phyloP scores from a whole-genome alignment of 2,329 filamentous ascomycete species.

The Magnaporthiopsis incrustans region DNA sequence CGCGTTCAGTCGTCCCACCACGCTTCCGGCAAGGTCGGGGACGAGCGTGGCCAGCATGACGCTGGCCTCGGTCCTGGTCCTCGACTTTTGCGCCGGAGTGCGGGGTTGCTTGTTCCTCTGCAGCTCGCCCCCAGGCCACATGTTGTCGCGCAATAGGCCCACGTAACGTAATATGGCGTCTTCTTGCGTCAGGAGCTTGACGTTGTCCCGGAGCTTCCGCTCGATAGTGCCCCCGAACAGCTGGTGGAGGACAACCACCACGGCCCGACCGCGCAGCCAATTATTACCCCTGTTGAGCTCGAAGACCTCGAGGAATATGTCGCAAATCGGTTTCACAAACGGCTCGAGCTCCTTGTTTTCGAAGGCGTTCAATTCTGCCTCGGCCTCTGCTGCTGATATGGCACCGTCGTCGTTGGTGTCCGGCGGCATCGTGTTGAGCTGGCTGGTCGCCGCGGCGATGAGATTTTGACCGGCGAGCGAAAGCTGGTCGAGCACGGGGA shows the following conservation, averaged over 20 bases:
- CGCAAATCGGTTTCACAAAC: slow-evolving; percentile 97
- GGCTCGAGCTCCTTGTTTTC: slow-evolving; percentile 84
- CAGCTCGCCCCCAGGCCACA: slow-evolving; percentile 68
- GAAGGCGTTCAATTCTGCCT: slow-evolving; percentile 89
- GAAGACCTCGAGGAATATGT: slow-evolving; percentile 93
- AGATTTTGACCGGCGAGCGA: slow-evolving; percentile 89
- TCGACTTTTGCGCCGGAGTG: slow-evolving; percentile 64
- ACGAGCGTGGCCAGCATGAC: slow-evolving; percentile 83
- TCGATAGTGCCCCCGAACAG: slow-evolving; percentile 93
- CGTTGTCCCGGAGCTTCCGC: slow-evolving; percentile 82
- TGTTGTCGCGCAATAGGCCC: slow-evolving; percentile 58
- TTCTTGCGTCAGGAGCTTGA: slow-evolving; percentile 66
- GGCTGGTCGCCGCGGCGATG: slow-evolving; percentile 65
- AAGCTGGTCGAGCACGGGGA: slow-evolving; percentile 89
- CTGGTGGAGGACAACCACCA: slow-evolving; percentile 94
- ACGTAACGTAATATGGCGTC: slow-evolving; percentile 73
- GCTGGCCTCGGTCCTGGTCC: slow-evolving; percentile 78
- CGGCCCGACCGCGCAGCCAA: slow-evolving; percentile 90
- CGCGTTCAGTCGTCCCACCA: slow-evolving; percentile 87
- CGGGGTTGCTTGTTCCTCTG: slow-evolving; percentile 45
- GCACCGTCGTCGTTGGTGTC: slow-evolving; percentile 4
- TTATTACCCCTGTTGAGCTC: slow-evolving; percentile 93
- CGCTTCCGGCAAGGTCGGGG: slow-evolving; percentile 84
- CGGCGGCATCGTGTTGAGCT: slow-evolving; percentile 50
- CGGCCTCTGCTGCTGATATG: slow-evolving; percentile 59